These are phyloP conservation scores for Geosmithia putterillii DNA, from an alignment of 2,329 filamentous ascomycete genomes.

Conservation along the genomic window DNA sequence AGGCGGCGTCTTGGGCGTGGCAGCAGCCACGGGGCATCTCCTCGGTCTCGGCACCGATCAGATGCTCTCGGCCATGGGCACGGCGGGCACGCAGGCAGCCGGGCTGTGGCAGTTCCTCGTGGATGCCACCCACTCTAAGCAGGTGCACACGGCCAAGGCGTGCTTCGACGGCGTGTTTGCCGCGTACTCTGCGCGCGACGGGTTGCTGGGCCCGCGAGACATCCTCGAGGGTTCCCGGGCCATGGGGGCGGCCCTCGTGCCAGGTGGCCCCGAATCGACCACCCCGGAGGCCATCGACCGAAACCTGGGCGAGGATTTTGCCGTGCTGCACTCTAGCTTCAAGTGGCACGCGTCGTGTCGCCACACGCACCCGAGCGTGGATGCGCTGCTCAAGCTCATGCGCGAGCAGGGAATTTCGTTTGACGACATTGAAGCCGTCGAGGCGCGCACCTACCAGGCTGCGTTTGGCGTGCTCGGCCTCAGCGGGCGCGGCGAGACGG, in stretches of 20 bases:
- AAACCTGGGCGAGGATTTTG: background rate
- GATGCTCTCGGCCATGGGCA: slow-evolving; percentile 1
- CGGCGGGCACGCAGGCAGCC: slow-evolving; percentile 1
- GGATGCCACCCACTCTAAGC: slow-evolving; percentile 1
- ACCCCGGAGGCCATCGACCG: slow-evolving; percentile 1
- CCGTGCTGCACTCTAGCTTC: slow-evolving; percentile 1
- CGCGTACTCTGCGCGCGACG: background rate
- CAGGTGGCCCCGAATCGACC: background rate
- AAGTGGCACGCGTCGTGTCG: slow-evolving; percentile 1
- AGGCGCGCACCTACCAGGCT: background rate
- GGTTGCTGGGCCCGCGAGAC: background rate
- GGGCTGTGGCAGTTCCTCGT: slow-evolving; percentile 1
- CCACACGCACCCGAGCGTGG: slow-evolving; percentile 1
- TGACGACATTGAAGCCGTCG: slow-evolving; percentile 1
- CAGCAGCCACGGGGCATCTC: background rate
- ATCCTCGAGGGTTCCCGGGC: slow-evolving; percentile 1
- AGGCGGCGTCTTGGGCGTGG: background rate
- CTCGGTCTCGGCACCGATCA: background rate
- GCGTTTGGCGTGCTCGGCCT: slow-evolving; percentile 1
- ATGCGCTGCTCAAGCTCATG: slow-evolving; percentile 1
- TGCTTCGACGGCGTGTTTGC: slow-evolving; percentile 1
- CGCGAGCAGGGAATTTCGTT: background rate
- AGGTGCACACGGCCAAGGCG: slow-evolving; percentile 1
- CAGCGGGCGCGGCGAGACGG: background rate
- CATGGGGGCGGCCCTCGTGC: background rate